Evolutionary conservation across 805 yeast species (phyloP), one percentile per base, ranked within the genome.

Genomic region (Candida khao-thaluensis): DNA sequence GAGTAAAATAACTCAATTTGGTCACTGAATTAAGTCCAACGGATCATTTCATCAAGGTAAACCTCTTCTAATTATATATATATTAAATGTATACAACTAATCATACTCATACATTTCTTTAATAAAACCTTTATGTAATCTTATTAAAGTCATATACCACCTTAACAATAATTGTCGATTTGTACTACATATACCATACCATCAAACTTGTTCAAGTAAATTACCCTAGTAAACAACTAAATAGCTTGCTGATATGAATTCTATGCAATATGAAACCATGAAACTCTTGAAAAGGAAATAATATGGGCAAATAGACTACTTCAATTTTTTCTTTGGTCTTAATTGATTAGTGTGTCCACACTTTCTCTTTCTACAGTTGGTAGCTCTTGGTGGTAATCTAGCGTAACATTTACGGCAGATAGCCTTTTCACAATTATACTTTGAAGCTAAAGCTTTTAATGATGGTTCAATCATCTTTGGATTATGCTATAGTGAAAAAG

Each of bases 311-410:
- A 33, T 16, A 14, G 22, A 33, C 36, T 77, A 90, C 82, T 90
- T 89, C 73, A 88, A 82, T 90, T 91, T 91, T 95, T 91, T 91
- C 95, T 91, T 93, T 78, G 98, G 98, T 82, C 99, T 89, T 77
- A 93, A 87, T 82, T 93, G 99, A 84, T 93, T 93, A 73, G 96
- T 81, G 95, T 93, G 99, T 70, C 99, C 99, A 79, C 99, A 93
- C 85, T 93, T 93, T 88, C 97, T 89, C 98, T 93, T 93, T 82
- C 99, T 89, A 85, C 99, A 93, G 96, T 93, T 93, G 77, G 98
- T 93, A 64, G 99, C 99, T 86, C 98, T 95, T 77, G 99, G 96
- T 70, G 99, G 99, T 71, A 93, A 90, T 83, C 99, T 93, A 65
- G 99, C 97, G 85, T 93, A 93, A 82, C 99, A 93, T 74, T 90